Conservation (phyloP, 2,329 filamentous ascomycete species). For the Diaporthe capsici region DNA sequence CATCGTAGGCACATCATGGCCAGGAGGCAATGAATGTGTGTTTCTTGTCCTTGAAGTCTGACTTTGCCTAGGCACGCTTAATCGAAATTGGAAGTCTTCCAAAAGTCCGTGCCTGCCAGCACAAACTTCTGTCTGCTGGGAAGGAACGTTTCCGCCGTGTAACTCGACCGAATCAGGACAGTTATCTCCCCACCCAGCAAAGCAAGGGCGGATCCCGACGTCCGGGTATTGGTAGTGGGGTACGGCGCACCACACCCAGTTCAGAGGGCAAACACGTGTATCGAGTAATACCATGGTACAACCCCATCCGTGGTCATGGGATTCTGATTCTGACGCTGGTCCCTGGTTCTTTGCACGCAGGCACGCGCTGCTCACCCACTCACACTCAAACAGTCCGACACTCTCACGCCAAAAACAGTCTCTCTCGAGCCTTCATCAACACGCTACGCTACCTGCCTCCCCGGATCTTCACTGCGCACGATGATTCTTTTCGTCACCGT, state of each 20-base stretch:
- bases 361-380: neutral
- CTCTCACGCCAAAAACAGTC: neutral
- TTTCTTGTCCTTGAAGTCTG: too few relatives aligned
- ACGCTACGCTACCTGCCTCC: neutral
- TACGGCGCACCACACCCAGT: conserved; percentile 11
- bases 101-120: conserved; percentile 1
- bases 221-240: conserved; percentile 4
- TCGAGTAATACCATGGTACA: conserved; percentile 21
- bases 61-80: neutral
- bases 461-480: conserved; percentile 8
- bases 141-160: conserved; percentile 25
- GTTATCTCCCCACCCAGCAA: neutral
- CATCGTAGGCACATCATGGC: neutral
- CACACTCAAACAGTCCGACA: neutral
- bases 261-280: conserved; percentile 19
- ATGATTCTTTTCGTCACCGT: conserved; percentile 9
- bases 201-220: conserved; percentile 3
- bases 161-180: conserved; percentile 22
- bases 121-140: neutral
- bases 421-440: neutral
- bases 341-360: neutral
- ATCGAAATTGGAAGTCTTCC: neutral
- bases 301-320: conserved; percentile 23
- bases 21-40: neutral
- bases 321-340: conserved; percentile 3